phyloP scores from a whole-genome alignment of 2,329 filamentous ascomycete genomes.

The Rhytidhysteron rufulum region DNA sequence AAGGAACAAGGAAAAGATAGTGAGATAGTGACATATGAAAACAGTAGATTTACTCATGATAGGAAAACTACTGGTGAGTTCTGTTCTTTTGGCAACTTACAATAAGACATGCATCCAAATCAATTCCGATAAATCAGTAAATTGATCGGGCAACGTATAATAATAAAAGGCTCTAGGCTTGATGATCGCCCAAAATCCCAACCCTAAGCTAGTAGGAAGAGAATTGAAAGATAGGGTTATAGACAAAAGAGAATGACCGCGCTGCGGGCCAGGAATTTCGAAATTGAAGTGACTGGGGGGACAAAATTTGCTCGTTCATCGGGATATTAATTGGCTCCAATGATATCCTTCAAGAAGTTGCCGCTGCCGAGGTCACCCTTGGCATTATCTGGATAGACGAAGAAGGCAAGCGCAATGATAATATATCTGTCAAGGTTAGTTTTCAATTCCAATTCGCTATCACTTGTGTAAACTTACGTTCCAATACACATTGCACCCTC shows the following conservation, averaged over 20 bases:
- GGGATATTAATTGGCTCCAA: not conserved
- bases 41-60: too few species aligned
- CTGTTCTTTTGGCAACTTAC: too few species aligned
- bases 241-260: not conserved
- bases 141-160: too few species aligned
- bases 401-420: conserved; percentile 59
- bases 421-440: conserved; percentile 47
- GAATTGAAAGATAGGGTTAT: not conserved
- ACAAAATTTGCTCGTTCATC: not conserved
- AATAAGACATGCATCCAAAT: too few species aligned
- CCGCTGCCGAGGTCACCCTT: conserved; percentile 25
- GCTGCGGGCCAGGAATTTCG: not conserved
- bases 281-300: not conserved
- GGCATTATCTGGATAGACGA: conserved; percentile 56
- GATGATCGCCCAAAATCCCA: too few species aligned
- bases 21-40: too few species aligned
- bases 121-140: too few species aligned
- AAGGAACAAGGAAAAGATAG: too few species aligned
- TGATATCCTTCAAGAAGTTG: conserved; percentile 17
- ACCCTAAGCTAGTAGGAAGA: too few species aligned
- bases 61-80: too few species aligned
- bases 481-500: conserved; percentile 65
- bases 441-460: too few species aligned
- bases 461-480: conserved; percentile 27
- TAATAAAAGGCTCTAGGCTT: too few species aligned